These are phyloP conservation scores for Dothideomycetes sp. DNA, from an alignment of 2,329 filamentous ascomycete species.

Conservation along the genomic window DNA sequence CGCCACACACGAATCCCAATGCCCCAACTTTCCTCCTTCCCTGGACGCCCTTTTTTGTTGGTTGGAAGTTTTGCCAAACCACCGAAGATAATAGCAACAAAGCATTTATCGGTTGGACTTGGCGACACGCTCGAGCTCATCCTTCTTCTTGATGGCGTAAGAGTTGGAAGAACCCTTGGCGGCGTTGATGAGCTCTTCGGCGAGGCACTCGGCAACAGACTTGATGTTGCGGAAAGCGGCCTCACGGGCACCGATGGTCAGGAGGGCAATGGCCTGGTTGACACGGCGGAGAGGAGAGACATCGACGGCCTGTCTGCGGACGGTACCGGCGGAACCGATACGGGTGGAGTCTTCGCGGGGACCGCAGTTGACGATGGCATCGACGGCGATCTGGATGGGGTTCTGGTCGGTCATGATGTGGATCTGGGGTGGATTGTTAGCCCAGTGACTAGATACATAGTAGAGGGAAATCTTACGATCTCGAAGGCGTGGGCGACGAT, in stretches of 20 bases:
- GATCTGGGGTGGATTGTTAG: conserved; percentile 51
- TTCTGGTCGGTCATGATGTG: conserved; percentile 99
- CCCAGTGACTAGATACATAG: background rate
- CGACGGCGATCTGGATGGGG: conserved; percentile 98
- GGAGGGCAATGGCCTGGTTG: conserved; percentile 98
- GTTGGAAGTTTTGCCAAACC: too few species aligned
- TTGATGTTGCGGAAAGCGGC: conserved; percentile 99
- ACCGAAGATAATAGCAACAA: too few species aligned
- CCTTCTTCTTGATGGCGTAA: conserved; percentile 99
- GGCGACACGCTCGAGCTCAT: conserved; percentile 99
- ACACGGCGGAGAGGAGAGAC: conserved; percentile 98
- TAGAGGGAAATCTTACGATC: too few species aligned
- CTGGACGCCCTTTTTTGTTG: too few species aligned
- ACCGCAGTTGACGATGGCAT: conserved; percentile 99
- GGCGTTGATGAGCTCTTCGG: conserved; percentile 99
- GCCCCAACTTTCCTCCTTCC: too few species aligned
- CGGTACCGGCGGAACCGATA: conserved; percentile 98
- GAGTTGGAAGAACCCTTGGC: conserved; percentile 99
- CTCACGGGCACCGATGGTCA: conserved; percentile 98
- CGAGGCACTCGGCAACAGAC: conserved; percentile 98
- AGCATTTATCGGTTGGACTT: conserved; percentile 97
- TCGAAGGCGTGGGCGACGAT: conserved; percentile 99
- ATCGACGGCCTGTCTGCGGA: conserved; percentile 99
- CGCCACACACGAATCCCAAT: too few species aligned
- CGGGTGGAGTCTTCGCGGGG: conserved; percentile 99